These are phyloP conservation scores for Euphorbia corollata DNA, from an alignment of 441 rosid genomes.

Conservation along the genomic window DNA sequence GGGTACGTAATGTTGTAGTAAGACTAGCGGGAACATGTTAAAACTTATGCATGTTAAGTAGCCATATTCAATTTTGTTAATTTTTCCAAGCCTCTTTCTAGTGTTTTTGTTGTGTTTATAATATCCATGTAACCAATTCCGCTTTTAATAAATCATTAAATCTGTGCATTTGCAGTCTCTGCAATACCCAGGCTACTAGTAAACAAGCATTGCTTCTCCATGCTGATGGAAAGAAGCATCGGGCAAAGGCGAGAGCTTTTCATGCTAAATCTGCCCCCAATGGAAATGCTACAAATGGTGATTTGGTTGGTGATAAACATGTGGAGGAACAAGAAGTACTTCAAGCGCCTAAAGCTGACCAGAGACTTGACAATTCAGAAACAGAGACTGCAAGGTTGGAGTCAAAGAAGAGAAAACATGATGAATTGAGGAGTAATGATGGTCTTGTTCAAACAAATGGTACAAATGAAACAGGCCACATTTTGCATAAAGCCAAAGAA, in stretches of 20 bases:
- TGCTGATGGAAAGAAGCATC: conserved; percentile 94
- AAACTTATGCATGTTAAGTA: neutral
- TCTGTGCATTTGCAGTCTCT: conserved; percentile 43
- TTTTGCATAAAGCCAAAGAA: conserved; percentile 28
- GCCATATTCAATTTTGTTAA: neutral
- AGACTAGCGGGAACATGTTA: neutral
- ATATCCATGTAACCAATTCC: neutral
- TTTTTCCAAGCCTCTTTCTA: neutral
- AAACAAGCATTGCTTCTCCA: conserved; percentile 80
- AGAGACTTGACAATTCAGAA: conserved; percentile 17
- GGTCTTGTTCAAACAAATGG: conserved; percentile 8
- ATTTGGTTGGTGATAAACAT: conserved; percentile 13
- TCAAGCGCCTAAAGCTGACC: conserved; percentile 23
- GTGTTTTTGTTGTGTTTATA: neutral
- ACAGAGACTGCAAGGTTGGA: conserved; percentile 30
- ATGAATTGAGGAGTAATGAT: conserved; percentile 23
- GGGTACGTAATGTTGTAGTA: neutral
- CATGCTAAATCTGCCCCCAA: conserved; percentile 40
- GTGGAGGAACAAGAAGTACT: conserved; percentile 29
- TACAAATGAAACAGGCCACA: conserved; percentile 25
- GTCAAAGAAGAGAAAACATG: conserved; percentile 55
- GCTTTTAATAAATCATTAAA: neutral
- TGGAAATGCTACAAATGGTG: conserved; percentile 30
- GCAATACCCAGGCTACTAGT: conserved; percentile 79
- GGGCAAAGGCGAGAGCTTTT: conserved; percentile 64